Evolutionary conservation across 2,329 filamentous ascomycete genomes (phyloP).

Genomic region (Kalmusia sp.): DNA sequence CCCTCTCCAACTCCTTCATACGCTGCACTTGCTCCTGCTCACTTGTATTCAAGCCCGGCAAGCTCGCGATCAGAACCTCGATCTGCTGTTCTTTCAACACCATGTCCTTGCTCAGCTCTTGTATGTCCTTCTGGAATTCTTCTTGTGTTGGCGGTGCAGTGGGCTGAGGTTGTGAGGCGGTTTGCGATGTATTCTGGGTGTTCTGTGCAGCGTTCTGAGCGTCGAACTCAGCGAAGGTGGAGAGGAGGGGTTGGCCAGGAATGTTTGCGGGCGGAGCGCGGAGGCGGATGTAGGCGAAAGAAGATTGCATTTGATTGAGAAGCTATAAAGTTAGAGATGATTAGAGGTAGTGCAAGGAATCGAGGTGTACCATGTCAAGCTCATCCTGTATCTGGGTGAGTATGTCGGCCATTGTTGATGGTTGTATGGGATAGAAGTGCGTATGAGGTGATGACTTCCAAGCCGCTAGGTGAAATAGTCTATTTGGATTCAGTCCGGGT

Average conservation of each 20-base stretch:
- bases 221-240: constrained; percentile 40
- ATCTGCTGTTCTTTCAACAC: constrained; percentile 85
- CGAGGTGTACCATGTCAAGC: constrained; percentile 72
- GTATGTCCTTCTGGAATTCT: constrained; percentile 70
- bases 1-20: constrained; percentile 53
- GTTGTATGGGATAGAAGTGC: no score
- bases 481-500: no score
- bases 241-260: constrained; percentile 50
- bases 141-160: constrained; percentile 18
- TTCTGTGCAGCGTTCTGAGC: constrained; percentile 30
- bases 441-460: neutral
- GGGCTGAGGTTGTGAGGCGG: constrained; percentile 22
- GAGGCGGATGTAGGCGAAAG: constrained; percentile 53
- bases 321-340: no score
- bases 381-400: constrained; percentile 86
- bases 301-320: constrained; percentile 56
- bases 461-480: no score
- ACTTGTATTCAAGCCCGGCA: constrained; percentile 80
- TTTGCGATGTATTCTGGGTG: constrained; percentile 18
- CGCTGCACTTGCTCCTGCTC: constrained; percentile 76
- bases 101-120: constrained; percentile 77
- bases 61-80: constrained; percentile 74
- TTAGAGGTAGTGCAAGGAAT: neutral
- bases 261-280: constrained; percentile 52
- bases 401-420: constrained; percentile 72